Base-by-base conservation (phyloP, 2,329 filamentous ascomycete genomes). In the Zymoseptoria brevis region DNA sequence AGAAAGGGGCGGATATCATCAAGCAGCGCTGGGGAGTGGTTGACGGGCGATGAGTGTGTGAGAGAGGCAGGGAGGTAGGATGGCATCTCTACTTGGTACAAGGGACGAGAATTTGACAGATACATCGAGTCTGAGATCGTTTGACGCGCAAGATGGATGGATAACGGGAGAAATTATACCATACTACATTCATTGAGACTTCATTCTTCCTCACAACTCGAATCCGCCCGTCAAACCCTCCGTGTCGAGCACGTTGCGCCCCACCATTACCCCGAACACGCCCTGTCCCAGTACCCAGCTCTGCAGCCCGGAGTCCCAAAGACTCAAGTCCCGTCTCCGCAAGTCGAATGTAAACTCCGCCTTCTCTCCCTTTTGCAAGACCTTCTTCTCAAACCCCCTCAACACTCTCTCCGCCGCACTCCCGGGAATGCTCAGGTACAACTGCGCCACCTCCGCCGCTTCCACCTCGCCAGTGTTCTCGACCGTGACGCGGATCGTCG, bases 401-500 rank as follows among this genome's bases (percentile, higher is more conserved):
- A 69, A 76, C 67, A 54, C 52, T 6, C 13, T 49, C 22, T 24
- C 29, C 9, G 21, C 54, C 19, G 30, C 29, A 56, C 54, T 50
- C 75, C 73, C n/a, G 1, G 67, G 67, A 29, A 69, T 65, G 41
- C 57, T 35, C n/a, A 69, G 72, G 62, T 82, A 82, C 3, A 84
- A 67, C 66, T 85, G 83, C 1, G 78, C 77, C 2, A 85, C 81
- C 16, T 81, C 81, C 35, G 78, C 78, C n/a, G 35, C 54, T 35
- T 79, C 80, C 1, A 75, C 72, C 1, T 74, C 72, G 1, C 88
- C 88, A 0, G 78, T 80, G 67, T 93, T 93, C 5, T 75, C 80
- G 1, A 92, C 75, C 0, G 74, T 79, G 6, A 83, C 80, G 2
- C 78, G 75, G 8, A 88, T 74, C 21, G 73, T 71, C 62, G 81